Evolutionary conservation across 331 rosid genomes (phyloP).

Genomic region (Quercus lobata): DNA sequence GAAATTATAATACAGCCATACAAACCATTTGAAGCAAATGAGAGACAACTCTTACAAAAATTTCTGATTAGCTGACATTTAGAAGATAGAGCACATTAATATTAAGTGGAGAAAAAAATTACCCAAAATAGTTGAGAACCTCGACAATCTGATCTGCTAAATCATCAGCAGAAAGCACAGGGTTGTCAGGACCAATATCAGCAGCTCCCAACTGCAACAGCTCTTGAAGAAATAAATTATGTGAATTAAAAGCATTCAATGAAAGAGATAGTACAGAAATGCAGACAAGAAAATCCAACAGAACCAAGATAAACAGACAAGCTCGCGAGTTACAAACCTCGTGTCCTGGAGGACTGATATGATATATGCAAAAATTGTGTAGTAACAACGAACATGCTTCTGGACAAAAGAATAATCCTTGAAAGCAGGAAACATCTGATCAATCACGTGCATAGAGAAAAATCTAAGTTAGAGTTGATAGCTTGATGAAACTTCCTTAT

Average conservation of each 20-base stretch:
- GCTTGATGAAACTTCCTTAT: not conserved
- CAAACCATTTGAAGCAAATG: not conserved
- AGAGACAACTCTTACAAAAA: not conserved
- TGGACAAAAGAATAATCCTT: conserved; percentile 89
- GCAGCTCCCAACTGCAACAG: conserved; percentile 92
- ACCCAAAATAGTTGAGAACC: conserved; percentile 91
- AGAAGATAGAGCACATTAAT: not conserved
- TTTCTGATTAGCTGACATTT: not conserved
- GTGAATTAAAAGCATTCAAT: conserved; percentile 24
- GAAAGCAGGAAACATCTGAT: conserved; percentile 95
- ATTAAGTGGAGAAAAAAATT: conserved; percentile 20
- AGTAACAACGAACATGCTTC: conserved; percentile 87
- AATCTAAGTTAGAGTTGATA: conserved; percentile 10
- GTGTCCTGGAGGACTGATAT: conserved; percentile 96
- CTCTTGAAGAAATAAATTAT: conserved; percentile 59
- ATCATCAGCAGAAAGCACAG: conserved; percentile 77
- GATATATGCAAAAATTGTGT: conserved; percentile 96
- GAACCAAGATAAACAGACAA: conserved; percentile 16
- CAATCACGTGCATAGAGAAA: conserved; percentile 27
- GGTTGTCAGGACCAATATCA: conserved; percentile 49
- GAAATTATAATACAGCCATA: not conserved
- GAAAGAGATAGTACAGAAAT: not conserved
- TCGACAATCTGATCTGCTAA: conserved; percentile 93
- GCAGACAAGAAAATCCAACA: conserved; percentile 19
- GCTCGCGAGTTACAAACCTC: conserved; percentile 67